These are phyloP conservation scores for Colletotrichum sp. DNA, from an alignment of 2,329 filamentous ascomycete species.

Conservation along the genomic window DNA sequence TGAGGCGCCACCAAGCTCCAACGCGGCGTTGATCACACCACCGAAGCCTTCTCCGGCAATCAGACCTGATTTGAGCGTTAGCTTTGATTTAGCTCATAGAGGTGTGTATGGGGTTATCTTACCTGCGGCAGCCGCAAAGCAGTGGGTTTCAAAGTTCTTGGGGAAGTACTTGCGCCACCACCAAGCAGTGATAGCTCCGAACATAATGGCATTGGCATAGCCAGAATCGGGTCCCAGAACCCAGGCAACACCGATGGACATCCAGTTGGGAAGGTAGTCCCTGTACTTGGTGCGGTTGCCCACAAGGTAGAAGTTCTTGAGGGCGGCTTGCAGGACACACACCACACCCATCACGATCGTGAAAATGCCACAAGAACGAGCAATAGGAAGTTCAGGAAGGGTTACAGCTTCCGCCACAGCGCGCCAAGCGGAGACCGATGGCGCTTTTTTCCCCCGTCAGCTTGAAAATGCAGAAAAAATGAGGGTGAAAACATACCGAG, in stretches of 20 bases:
- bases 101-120: accelerated
- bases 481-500: conserved; percentile 20
- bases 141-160: conserved; percentile 58
- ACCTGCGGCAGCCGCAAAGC: conserved; percentile 62
- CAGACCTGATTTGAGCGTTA: conserved; percentile 36
- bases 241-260: conserved; percentile 65
- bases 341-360: conserved; percentile 58
- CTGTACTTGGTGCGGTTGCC: conserved; percentile 59
- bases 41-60: conserved; percentile 69
- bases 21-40: conserved; percentile 62
- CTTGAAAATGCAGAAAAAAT: background rate
- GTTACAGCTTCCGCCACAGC: conserved; percentile 69
- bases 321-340: conserved; percentile 53
- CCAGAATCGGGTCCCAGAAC: conserved; percentile 58
- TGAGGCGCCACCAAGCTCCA: conserved; percentile 37
- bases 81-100: accelerated
- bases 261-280: conserved; percentile 67
- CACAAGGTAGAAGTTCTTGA: conserved; percentile 59
- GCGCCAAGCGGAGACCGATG: conserved; percentile 69
- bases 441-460: conserved; percentile 33
- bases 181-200: conserved; percentile 58
- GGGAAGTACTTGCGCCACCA: conserved; percentile 59
- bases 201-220: conserved; percentile 62
- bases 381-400: conserved; percentile 59
- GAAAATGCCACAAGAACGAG: conserved; percentile 59